A percentile compares a stretch with the other conserved stretches of the same genome.
phyloP scores from a whole-genome alignment of 139 green algal species.

The Haematococcus lacustris region DNA sequence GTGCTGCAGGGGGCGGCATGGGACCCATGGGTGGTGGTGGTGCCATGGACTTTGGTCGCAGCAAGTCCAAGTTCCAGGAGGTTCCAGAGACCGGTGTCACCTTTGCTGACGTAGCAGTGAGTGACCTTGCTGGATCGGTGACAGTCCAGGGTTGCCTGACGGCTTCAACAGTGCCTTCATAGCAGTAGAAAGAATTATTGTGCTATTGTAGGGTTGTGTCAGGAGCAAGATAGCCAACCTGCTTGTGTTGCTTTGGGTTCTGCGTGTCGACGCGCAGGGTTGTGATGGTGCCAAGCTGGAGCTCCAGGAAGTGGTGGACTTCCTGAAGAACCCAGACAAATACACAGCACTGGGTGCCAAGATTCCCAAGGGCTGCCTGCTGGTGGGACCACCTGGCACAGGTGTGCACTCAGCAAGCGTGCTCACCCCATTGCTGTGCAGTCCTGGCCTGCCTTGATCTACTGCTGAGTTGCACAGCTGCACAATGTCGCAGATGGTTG shows the following conservation, averaged over 20 bases:
- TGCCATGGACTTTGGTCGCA: constrained; percentile 97
- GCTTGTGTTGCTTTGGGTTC: too few species aligned
- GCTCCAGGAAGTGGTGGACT: constrained; percentile 95
- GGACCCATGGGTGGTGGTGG: constrained; percentile 47
- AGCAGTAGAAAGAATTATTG: too few species aligned
- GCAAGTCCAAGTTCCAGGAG: constrained; percentile 99
- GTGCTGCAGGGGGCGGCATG: constrained; percentile 44
- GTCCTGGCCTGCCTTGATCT: too few species aligned
- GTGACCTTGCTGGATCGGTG: constrained; percentile 7
- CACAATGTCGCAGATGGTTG: too few species aligned
- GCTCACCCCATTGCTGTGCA: too few species aligned
- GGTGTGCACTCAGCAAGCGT: too few species aligned
- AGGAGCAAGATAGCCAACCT: too few species aligned
- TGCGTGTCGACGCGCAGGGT: too few species aligned
- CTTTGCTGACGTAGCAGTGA: constrained; percentile 93
- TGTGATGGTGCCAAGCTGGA: constrained; percentile 95
- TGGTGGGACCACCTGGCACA: constrained; percentile 90
- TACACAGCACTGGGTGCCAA: constrained; percentile 96
- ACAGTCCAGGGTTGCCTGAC: too few species aligned
- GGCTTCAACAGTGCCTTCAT: too few species aligned
- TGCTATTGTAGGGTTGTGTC: too few species aligned
- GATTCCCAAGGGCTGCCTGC: constrained; percentile 92
- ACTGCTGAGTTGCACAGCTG: too few species aligned
- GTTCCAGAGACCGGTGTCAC: constrained; percentile 94
- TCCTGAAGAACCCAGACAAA: constrained; percentile 97